A percentile compares a stretch with the other conserved stretches of the same genome.
Evolutionary conservation across 1,284 basidiomycete genomes (phyloP).

Genomic region (Erythrobasidium hasegawianum): DNA sequence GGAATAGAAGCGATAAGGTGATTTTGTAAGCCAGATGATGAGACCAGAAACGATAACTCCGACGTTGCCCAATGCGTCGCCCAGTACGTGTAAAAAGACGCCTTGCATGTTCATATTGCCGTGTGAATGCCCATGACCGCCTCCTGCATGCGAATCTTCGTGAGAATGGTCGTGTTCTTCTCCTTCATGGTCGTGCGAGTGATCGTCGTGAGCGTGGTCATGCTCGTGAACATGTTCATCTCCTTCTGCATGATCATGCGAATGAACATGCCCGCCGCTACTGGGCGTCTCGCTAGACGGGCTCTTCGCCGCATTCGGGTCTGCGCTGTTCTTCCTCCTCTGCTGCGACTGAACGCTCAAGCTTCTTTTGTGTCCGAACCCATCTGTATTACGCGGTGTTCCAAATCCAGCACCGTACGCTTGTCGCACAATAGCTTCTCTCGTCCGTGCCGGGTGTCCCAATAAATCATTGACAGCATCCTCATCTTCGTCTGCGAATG

Average conservation of each 20-base stretch:
- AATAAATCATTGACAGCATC: constrained; percentile 41
- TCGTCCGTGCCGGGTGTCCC: constrained; percentile 42
- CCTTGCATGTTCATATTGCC: constrained; percentile 98
- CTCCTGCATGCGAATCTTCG: constrained; percentile 31
- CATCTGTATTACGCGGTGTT: constrained; percentile 23
- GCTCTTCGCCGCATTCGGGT: constrained; percentile 3
- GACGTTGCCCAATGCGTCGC: constrained; percentile 95
- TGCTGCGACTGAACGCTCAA: constrained; percentile 1
- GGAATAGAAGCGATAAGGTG: constrained; percentile 72
- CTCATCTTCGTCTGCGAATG: constrained; percentile 20
- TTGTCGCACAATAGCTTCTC: constrained; percentile 42
- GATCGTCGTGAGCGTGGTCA: constrained; percentile 39
- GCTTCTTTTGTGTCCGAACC: constrained; percentile 15
- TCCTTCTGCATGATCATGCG: constrained; percentile 42
- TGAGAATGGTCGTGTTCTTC: constrained; percentile 52
- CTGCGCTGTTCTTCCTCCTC: constrained; percentile 5
- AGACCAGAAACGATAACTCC: constrained; percentile 94
- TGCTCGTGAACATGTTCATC: constrained; percentile 40
- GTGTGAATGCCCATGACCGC: constrained; percentile 44
- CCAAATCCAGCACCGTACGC: constrained; percentile 43
- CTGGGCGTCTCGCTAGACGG: constrained; percentile 5
- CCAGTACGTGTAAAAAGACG: constrained; percentile 87
- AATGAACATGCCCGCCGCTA: constrained; percentile 43
- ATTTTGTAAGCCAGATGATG: constrained; percentile 78
- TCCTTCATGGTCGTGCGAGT: constrained; percentile 40